Conservation (phyloP, 73 alveolate genomes). For the Durusdinium trenchii region DNA sequence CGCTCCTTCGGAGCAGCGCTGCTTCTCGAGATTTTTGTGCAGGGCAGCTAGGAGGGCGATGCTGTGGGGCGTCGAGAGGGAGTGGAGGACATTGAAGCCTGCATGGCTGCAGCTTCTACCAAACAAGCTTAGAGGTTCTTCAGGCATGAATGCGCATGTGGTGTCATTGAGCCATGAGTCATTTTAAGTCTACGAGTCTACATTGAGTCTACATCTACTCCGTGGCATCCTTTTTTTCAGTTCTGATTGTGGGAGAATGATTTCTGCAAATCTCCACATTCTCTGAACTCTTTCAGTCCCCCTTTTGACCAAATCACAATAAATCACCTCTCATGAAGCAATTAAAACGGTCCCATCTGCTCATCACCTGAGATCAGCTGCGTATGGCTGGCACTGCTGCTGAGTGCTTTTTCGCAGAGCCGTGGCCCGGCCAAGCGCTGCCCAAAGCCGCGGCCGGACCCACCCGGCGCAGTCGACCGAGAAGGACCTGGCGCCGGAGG, state of each 20-base stretch:
- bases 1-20: too few species aligned
- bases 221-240: not conserved
- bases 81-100: constrained; percentile 55
- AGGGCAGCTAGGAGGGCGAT: constrained; percentile 18
- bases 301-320: too few species aligned
- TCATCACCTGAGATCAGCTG: constrained; percentile 60
- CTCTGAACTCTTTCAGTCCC: too few species aligned
- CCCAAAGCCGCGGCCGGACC: constrained; percentile 44
- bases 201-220: not conserved
- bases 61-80: constrained; percentile 20
- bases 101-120: not conserved
- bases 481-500: too few species aligned
- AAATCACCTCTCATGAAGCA: not conserved
- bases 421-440: constrained; percentile 51
- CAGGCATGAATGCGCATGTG: too few species aligned
- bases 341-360: not conserved
- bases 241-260: not conserved
- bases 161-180: not conserved
- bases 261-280: not conserved
- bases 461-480: too few species aligned
- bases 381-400: constrained; percentile 46
- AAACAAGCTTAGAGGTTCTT: too few species aligned
- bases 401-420: not conserved
- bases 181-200: not conserved
- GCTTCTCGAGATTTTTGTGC: not conserved